Conservation (phyloP, 176 grass and related monocot species). For the Guadua angustifolia region DNA sequence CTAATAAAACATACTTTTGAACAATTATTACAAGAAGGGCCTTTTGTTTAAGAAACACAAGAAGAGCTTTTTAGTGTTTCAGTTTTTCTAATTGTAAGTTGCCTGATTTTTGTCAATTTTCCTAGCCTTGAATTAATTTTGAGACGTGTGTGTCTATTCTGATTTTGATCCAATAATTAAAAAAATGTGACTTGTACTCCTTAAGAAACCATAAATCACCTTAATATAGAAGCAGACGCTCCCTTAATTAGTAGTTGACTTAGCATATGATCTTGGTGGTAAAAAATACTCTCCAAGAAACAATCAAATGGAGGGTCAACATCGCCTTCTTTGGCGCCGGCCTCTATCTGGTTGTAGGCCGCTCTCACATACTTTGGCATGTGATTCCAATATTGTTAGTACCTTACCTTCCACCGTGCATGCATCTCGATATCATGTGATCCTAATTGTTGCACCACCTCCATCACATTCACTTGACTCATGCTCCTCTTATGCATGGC, state of each 20-base stretch:
- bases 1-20: neutral
- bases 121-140: neutral
- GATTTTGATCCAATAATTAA: neutral
- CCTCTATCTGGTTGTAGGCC: neutral
- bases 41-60: too few relatives aligned
- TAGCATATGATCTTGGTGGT: neutral
- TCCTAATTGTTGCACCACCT: slow-evolving; percentile 24
- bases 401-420: neutral
- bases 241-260: neutral
- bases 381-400: slow-evolving; percentile 16
- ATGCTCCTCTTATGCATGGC: neutral
- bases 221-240: too few relatives aligned
- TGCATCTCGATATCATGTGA: slow-evolving; percentile 20
- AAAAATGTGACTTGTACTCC: neutral
- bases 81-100: neutral
- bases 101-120: neutral
- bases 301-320: neutral
- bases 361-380: slow-evolving; percentile 8
- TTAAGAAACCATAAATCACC: neutral
- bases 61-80: too few relatives aligned
- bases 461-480: slow-evolving; percentile 3
- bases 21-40: neutral
- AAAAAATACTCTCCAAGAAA: neutral
- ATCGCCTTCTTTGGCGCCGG: neutral
- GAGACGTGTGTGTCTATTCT: neutral